These are phyloP conservation scores for Penicillium griseofulvum DNA, from an alignment of 2,329 filamentous ascomycete genomes.

Conservation along the genomic window DNA sequence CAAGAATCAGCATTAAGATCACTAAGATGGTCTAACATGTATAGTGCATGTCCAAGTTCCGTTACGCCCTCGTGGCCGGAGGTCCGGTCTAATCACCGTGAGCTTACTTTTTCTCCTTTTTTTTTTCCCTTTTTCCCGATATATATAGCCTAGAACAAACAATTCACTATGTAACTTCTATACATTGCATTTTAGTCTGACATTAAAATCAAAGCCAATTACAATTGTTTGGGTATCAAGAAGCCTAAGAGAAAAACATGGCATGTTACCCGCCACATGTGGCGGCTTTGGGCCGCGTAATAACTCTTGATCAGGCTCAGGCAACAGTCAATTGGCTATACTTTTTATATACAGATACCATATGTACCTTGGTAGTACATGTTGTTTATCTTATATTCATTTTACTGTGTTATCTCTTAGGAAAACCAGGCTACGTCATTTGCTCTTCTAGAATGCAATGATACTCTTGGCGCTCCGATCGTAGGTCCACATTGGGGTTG, in stretches of 20 bases:
- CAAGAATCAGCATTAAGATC: background rate
- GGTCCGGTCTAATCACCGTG: background rate
- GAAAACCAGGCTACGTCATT: background rate
- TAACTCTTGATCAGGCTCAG: background rate
- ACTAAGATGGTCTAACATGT: background rate
- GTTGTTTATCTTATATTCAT: background rate
- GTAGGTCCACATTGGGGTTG: background rate
- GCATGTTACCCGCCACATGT: constrained; percentile 3
- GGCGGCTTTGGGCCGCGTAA: constrained; percentile 5
- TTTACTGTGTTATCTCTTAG: background rate
- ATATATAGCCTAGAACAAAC: background rate
- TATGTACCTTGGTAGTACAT: background rate
- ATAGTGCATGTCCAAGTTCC: background rate
- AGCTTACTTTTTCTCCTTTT: background rate
- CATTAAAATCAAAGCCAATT: background rate
- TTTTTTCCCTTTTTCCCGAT: background rate
- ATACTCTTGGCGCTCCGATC: constrained; percentile 2
- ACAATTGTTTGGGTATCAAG: background rate
- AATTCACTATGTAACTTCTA: background rate
- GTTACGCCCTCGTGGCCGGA: constrained; percentile 4
- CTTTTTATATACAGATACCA: background rate
- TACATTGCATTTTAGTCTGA: background rate
- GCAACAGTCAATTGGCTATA: background rate
- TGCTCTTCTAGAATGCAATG: background rate
- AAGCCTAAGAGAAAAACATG: background rate